Conservation (phyloP, 345 rosid genomes). For the Trapa incisa region DNA sequence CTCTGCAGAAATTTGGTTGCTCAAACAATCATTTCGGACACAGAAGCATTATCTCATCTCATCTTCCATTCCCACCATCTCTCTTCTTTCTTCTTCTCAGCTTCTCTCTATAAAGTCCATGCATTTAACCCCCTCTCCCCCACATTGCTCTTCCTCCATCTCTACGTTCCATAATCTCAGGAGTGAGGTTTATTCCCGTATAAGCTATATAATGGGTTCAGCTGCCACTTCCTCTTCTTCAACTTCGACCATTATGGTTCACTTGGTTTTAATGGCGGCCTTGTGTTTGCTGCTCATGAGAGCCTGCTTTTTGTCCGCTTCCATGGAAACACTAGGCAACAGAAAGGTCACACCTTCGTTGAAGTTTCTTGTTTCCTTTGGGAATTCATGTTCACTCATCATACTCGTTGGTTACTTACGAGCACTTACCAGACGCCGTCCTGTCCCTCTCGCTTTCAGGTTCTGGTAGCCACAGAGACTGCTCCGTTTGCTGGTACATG, state of each 20-base stretch:
- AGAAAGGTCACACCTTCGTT: constrained; percentile 6
- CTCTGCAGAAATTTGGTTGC: constrained; percentile 34
- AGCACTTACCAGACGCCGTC: no score
- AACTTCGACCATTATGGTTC: not conserved
- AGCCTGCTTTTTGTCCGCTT: not conserved
- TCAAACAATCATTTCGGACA: constrained; percentile 33
- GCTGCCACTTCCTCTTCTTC: not conserved
- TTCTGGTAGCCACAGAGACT: not conserved
- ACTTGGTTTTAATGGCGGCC: not conserved
- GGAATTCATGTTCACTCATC: no score
- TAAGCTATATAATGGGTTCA: not conserved
- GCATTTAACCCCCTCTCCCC: not conserved
- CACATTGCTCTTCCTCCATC: no score
- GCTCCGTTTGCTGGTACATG: not conserved
- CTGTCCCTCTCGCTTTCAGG: not conserved
- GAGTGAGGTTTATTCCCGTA: not conserved
- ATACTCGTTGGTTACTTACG: no score
- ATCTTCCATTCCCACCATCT: not conserved
- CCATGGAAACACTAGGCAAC: not conserved
- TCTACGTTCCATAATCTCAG: not conserved
- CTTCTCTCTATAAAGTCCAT: not conserved
- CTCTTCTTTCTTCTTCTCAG: no score
- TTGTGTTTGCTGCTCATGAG: not conserved
- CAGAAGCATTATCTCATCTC: not conserved
- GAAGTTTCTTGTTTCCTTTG: not conserved